A percentile compares a stretch with the other conserved stretches of the same genome.
Conservation (phyloP, 441 rosid species). For the Breynia disticha region DNA sequence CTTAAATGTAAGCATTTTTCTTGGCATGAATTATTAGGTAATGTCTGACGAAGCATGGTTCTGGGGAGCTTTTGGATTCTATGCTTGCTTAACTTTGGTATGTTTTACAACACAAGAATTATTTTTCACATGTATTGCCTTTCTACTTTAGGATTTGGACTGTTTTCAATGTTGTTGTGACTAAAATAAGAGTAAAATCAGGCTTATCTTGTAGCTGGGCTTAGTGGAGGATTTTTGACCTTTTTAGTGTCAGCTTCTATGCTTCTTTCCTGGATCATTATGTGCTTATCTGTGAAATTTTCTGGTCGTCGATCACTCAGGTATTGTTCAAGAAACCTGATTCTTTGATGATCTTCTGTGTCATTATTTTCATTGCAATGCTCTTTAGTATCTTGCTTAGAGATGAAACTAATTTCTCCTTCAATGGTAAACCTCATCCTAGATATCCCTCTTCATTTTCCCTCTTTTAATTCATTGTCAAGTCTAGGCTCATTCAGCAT, state of each 20-base stretch:
- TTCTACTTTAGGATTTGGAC: background rate
- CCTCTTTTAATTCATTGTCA: too few species aligned
- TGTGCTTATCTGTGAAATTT: conserved; percentile 36
- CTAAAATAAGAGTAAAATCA: conserved; percentile 34
- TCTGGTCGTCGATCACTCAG: conserved; percentile 44
- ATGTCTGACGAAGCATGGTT: conserved; percentile 72
- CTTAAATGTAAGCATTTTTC: conserved; percentile 12
- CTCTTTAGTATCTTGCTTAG: too few species aligned
- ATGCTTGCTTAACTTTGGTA: conserved; percentile 72
- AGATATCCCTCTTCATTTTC: too few species aligned
- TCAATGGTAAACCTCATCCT: too few species aligned
- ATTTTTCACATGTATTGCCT: conserved; percentile 5
- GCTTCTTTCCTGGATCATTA: conserved; percentile 76
- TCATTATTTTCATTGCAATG: too few species aligned
- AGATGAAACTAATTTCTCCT: too few species aligned
- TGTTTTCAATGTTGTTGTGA: conserved; percentile 9
- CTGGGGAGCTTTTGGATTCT: conserved; percentile 97
- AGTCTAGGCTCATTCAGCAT: background rate
- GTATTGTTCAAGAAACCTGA: conserved; percentile 25
- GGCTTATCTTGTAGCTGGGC: conserved; percentile 76
- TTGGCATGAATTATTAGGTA: conserved; percentile 42
- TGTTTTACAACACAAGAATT: conserved; percentile 7
- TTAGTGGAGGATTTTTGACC: conserved; percentile 84
- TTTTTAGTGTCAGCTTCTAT: conserved; percentile 50
- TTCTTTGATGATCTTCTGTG: background rate